Percentiles rank a stretch among this genome's conserved stretches.
Evolutionary conservation across 1,284 basidiomycete species (phyloP).

Genomic region (Salmacisia buchloeana): DNA sequence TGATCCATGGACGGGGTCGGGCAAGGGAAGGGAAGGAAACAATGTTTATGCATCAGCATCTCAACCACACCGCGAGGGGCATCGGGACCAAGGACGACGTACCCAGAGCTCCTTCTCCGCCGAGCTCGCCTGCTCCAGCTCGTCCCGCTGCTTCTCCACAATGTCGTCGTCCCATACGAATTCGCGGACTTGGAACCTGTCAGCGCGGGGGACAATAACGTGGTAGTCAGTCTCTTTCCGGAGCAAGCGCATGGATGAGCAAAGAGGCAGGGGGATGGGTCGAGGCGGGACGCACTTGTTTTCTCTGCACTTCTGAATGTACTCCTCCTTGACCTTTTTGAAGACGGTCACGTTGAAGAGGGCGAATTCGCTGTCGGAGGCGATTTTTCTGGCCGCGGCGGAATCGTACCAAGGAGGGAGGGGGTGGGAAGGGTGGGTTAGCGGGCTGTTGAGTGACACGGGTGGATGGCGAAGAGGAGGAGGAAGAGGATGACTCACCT

Average conservation of each 20-base stretch:
- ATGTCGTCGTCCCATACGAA: conserved; percentile 85
- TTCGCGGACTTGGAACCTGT: conserved; percentile 81
- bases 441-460: neutral
- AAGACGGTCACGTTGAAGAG: conserved; percentile 87
- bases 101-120: conserved; percentile 99
- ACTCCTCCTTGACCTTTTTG: conserved; percentile 84
- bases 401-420: neutral
- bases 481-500: conserved; percentile 6
- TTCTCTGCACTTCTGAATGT: conserved; percentile 87
- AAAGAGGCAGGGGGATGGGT: neutral
- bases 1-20: too few species aligned
- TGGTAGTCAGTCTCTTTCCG: neutral
- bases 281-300: conserved; percentile 63
- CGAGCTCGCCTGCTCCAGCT: conserved; percentile 70
- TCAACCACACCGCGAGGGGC: neutral
- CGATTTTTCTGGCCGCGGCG: conserved; percentile 56
- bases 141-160: conserved; percentile 74
- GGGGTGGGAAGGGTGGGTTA: neutral
- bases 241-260: neutral
- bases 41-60: neutral
- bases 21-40: neutral
- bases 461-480: neutral
- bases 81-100: conserved; percentile 46
- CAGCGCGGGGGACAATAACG: neutral
- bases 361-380: conserved; percentile 80